Conservation (phyloP, 1,139 yeast genomes). For the Suhomyces coccinellae region DNA sequence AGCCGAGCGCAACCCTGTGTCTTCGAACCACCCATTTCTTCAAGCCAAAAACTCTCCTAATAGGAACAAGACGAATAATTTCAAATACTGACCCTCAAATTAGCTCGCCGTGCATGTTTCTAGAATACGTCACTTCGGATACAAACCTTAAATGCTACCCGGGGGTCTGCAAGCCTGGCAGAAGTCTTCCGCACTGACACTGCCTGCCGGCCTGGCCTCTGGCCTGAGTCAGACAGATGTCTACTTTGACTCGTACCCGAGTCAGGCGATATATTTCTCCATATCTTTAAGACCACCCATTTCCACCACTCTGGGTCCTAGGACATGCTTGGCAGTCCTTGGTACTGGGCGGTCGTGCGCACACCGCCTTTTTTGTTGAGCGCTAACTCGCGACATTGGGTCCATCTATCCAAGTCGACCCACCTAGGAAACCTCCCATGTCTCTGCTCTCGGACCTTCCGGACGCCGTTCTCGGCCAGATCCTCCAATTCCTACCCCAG, state of each 20-base stretch:
- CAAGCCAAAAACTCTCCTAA: no score
- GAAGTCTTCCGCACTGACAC: neutral
- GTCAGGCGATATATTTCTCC: no score
- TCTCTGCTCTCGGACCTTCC: constrained; percentile 20
- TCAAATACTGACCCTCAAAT: neutral
- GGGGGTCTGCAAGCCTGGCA: neutral
- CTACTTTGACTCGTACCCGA: no score
- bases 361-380: constrained; percentile 1
- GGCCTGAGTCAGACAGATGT: neutral
- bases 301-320: no score
- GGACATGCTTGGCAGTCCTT: no score
- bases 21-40: no score
- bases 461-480: constrained; percentile 14
- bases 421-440: neutral
- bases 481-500: constrained; percentile 35
- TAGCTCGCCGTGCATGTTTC: constrained; percentile 1
- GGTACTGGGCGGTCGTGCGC: neutral
- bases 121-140: neutral
- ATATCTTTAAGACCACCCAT: no score
- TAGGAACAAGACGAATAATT: no score
- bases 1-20: no score
- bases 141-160: neutral
- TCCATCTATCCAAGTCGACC: neutral
- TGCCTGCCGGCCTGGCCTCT: neutral
- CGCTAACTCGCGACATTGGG: neutral